These are phyloP conservation scores for Phialocephala sp. DNA, from an alignment of 2,329 filamentous ascomycete species.

Conservation along the genomic window DNA sequence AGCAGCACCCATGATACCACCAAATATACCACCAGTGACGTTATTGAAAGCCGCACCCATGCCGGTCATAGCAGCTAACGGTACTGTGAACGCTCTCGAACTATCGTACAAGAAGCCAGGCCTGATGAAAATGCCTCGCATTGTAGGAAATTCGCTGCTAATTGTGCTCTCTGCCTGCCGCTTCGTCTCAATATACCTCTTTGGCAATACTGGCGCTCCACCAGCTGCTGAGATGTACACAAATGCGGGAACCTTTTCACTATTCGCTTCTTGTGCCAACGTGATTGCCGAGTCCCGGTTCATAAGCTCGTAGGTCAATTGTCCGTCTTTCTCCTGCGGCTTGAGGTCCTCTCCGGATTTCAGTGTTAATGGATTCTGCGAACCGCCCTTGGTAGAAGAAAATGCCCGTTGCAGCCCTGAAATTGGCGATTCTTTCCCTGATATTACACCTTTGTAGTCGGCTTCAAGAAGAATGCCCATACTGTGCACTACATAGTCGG, in stretches of 20 bases:
- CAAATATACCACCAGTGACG: constrained; percentile 76
- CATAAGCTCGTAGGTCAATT: constrained; percentile 96
- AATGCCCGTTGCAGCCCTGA: constrained; percentile 81
- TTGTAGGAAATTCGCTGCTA: constrained; percentile 70
- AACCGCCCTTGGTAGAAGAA: constrained; percentile 65
- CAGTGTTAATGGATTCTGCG: constrained; percentile 72
- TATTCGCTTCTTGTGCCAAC: constrained; percentile 77
- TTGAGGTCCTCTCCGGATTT: constrained; percentile 64
- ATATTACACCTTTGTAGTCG: constrained; percentile 93
- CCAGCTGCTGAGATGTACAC: constrained; percentile 88
- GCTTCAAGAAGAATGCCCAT: constrained; percentile 97
- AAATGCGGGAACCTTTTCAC: constrained; percentile 71
- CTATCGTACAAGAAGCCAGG: constrained; percentile 90
- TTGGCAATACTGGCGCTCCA: constrained; percentile 83
- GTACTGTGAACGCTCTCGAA: constrained; percentile 80
- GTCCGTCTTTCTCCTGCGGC: constrained; percentile 70
- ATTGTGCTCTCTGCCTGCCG: constrained; percentile 85
- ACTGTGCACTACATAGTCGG: constrained; percentile 87
- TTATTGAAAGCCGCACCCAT: constrained; percentile 78
- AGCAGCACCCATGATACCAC: constrained; percentile 78
- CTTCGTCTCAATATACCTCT: constrained; percentile 89
- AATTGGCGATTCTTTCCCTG: constrained; percentile 82
- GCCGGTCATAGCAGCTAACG: constrained; percentile 79
- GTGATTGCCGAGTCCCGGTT: constrained; percentile 89
- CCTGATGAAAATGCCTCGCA: constrained; percentile 83